A percentile compares a stretch with the other conserved stretches of the same genome.
Conservation (phyloP, 2,329 filamentous ascomycete species). For the Shiraia bambusicola region DNA sequence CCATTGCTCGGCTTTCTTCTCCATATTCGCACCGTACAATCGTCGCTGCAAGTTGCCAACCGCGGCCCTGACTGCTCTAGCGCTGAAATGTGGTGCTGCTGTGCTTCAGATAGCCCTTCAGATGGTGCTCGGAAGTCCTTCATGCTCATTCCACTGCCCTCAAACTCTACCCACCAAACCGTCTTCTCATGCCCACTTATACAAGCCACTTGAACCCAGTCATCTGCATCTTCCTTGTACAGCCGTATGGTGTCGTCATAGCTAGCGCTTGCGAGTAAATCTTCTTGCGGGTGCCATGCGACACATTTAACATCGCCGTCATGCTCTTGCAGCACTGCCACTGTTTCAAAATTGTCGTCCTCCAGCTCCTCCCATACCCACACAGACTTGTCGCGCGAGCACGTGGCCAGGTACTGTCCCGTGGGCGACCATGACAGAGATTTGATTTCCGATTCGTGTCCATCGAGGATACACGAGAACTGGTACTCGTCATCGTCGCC, state of each 20-base stretch:
- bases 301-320: slow-evolving; percentile 94
- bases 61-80: slow-evolving; percentile 55
- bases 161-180: slow-evolving; percentile 82
- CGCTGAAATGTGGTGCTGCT: slow-evolving; percentile 38
- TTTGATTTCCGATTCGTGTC: slow-evolving; percentile 94
- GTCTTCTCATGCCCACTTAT: slow-evolving; percentile 80
- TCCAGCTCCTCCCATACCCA: slow-evolving; percentile 99
- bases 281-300: slow-evolving; percentile 78
- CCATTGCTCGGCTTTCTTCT: slow-evolving; percentile 60
- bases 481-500: slow-evolving; percentile 83
- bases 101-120: slow-evolving; percentile 34
- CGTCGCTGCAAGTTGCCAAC: slow-evolving; percentile 82
- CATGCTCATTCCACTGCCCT: slow-evolving; percentile 46
- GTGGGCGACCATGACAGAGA: slow-evolving; percentile 71
- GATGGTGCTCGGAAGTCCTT: slow-evolving; percentile 27
- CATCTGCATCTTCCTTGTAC: slow-evolving; percentile 88
- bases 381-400: slow-evolving; percentile 87
- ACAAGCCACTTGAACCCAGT: slow-evolving; percentile 88
- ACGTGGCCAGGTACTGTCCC: slow-evolving; percentile 82
- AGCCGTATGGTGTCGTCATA: slow-evolving; percentile 91
- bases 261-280: slow-evolving; percentile 83
- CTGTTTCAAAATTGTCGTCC: slow-evolving; percentile 95
- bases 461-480: slow-evolving; percentile 87
- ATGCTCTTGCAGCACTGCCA: slow-evolving; percentile 92
- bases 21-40: slow-evolving; percentile 80